A percentile compares a stretch with the other conserved stretches of the same genome.
Conservation (phyloP, 345 rosid genomes). For the Zanthoxylum bungeanum region DNA sequence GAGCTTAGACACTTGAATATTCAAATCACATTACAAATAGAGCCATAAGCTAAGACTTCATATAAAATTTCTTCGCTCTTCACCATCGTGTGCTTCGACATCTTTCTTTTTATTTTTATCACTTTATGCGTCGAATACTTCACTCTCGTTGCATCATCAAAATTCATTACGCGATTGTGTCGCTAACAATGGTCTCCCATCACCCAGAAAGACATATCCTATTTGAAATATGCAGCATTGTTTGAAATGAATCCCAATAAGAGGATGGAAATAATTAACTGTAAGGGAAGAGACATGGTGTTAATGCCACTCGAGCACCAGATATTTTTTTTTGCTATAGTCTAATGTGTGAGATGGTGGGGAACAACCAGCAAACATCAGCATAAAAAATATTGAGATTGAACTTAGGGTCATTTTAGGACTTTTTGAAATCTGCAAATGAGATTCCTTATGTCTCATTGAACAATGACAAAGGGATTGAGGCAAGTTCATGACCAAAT, state of each 20-base stretch:
- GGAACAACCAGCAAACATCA: background rate
- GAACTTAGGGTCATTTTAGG: background rate
- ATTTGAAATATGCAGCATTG: background rate
- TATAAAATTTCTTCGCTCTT: too few relatives aligned
- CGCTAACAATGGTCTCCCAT: slow-evolving; percentile 4
- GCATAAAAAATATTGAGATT: background rate
- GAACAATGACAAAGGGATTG: background rate
- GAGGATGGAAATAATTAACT: background rate
- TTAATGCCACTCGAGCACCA: background rate
- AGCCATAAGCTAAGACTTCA: too few relatives aligned
- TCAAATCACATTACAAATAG: too few relatives aligned
- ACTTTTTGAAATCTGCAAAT: background rate
- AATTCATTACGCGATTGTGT: too few relatives aligned
- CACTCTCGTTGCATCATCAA: too few relatives aligned
- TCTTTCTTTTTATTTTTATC: too few relatives aligned
- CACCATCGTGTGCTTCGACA: too few relatives aligned
- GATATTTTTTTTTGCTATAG: too few relatives aligned
- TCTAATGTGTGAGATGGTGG: slow-evolving; percentile 4
- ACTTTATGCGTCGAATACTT: too few relatives aligned
- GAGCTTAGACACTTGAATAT: too few relatives aligned
- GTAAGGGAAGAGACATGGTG: background rate
- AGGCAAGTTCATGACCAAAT: background rate
- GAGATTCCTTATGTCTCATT: slow-evolving; percentile 22
- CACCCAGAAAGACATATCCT: background rate
- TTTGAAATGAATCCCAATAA: background rate